Base-by-base conservation (phyloP, 1,284 basidiomycete species). In the Austropuccinia psidii region DNA sequence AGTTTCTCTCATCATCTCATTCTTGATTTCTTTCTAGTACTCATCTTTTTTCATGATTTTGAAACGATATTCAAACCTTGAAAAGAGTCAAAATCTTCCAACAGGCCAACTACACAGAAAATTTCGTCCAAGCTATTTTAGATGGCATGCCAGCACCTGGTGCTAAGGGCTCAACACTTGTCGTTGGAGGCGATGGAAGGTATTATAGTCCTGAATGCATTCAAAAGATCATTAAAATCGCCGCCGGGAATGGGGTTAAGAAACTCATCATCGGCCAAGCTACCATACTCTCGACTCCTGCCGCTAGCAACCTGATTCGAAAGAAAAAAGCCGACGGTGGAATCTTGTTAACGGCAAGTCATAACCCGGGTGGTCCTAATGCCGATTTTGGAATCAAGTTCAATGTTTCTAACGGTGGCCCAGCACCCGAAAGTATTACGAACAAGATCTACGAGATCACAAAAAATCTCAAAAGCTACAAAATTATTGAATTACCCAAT, bases 381-480 rank as follows among this genome's bases (percentile, higher is more conserved):
- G 90, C 91, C 79, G 95, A 98, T 83, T 98, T 98, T 81, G 95
- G 95, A 75, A 97, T 98, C 87, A 98, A 98, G 84, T 98, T 96
- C 85, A 98, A 98, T 84, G 89, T 93, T 74, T 88, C 89, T 55
- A 98, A 98, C 79, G 95, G 95, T 76, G 96, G 95, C 0, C 95
- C 95, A 31, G 95, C 95, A 9, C 93, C 95, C 1, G 95, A 98
- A 83, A 87, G 84, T 77, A 89, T 98, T 74, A 98, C 95, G 24
- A 86, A 98, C 84, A 89, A 88, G 83, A 98, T 98, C 78, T 96
- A 86, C 81, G 90, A 92, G 80, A 88, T 88, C 81, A 93, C 93
- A 74, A 94, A 91, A 85, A 86, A 86, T 47, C 91, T 98, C 81
- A 82, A 84, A 75, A 86, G 84, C 74, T 98, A 98, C 87, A 92